Base-by-base conservation (phyloP, 1,139 yeast species). In the Lodderomyces orthopsilosis region DNA sequence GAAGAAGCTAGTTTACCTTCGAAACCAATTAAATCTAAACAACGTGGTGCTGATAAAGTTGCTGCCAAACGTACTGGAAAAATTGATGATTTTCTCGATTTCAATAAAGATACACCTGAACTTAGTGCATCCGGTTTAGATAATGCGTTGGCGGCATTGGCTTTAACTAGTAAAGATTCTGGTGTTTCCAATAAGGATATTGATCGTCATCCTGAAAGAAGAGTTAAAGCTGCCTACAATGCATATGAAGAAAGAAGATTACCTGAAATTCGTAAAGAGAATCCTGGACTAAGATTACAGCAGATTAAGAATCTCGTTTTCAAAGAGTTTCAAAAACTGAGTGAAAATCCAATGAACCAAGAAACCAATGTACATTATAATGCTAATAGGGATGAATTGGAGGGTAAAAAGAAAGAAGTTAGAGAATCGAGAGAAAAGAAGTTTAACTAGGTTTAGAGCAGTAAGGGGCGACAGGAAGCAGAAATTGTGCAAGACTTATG, bases 171-270 rank as follows among this genome's bases (percentile, higher is more conserved):
- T 39, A 74, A 68, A 45, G 78, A 73, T 41, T 80, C 76, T 36
- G 85, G 81, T 41, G 75, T 80, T 35, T 63, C 66, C 35, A 69
- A 74, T 50, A 85, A 81, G 57, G 88, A 82, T 46, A 70, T 87
- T 45, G 96, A 87, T 51, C 82, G 89, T 62, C 96, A 87, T 55
- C 95, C 96, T 8, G 96, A 87, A 68, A 77, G 95, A 64, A 77
- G 96, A 60, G 86, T 83, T 63, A 88, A 87, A 69, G 90, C 94
- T 14, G 95, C 95, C 0, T 73, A 73, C 49, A 74, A 79, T 10
- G 90, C 87, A 0, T 87, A 65, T 55, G 90, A 87, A 57, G 93
- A 83, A 50, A 69, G 73, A 46, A 76, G 94, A 56, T 61, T 85
- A 41, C 94, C 95, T 7, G 89, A 84, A 57, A 51, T 84, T 46